Evolutionary conservation across 2,329 filamentous ascomycete genomes (phyloP).

Genomic region (Ilyonectria sp.): DNA sequence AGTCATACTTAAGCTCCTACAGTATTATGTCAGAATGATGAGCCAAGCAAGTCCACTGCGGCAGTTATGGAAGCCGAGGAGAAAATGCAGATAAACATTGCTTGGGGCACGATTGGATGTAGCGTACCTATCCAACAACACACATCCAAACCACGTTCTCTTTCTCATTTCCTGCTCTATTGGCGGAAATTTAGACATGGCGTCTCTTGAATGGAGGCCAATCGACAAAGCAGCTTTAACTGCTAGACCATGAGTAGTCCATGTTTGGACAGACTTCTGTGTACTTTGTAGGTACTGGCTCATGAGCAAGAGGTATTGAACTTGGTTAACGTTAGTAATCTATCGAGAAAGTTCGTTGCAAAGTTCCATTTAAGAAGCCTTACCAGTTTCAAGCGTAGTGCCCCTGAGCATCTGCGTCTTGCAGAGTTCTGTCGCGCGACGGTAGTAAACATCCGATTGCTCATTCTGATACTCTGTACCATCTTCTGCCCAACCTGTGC

Average conservation of each 20-base stretch:
- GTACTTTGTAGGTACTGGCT: slow-evolving; percentile 69
- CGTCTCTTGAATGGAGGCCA: slow-evolving; percentile 63
- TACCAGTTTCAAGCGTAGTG: slow-evolving; percentile 60
- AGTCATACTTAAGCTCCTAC: slow-evolving; percentile 35
- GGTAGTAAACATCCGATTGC: slow-evolving; percentile 62
- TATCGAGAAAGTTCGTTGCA: background rate
- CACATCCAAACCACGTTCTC: slow-evolving; percentile 59
- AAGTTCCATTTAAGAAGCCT: background rate
- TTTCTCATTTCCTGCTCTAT: slow-evolving; percentile 63
- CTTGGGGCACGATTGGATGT: background rate
- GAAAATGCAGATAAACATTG: background rate
- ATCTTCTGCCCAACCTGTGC: slow-evolving; percentile 48
- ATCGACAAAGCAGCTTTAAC: slow-evolving; percentile 66
- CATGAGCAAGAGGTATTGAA: slow-evolving; percentile 65
- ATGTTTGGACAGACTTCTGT: slow-evolving; percentile 67
- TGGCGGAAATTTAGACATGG: slow-evolving; percentile 53
- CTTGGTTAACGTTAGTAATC: slow-evolving; percentile 34
- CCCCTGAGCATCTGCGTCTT: slow-evolving; percentile 57
- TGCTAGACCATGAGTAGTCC: slow-evolving; percentile 68
- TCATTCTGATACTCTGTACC: slow-evolving; percentile 54
- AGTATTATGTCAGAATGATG: background rate
- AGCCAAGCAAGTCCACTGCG: background rate
- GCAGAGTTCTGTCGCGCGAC: slow-evolving; percentile 60
- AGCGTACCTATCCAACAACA: slow-evolving; percentile 35
- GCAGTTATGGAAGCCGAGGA: background rate